phyloP scores from a whole-genome alignment of 768 basidiomycete species.

The Rhodotorula babjevae region DNA sequence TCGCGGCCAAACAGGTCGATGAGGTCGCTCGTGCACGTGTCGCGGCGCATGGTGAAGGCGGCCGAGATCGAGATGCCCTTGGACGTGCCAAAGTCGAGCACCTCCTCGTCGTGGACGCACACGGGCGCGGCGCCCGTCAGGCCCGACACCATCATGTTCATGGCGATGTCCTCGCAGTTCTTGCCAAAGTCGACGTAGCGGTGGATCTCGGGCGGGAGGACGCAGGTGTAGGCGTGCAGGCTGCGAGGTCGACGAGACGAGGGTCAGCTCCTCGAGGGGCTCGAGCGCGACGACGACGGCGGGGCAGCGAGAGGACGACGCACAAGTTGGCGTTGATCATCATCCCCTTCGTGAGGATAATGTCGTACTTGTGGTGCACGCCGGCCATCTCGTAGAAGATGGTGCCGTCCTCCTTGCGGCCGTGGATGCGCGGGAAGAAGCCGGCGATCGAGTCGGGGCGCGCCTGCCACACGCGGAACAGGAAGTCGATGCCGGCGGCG shows the following conservation, averaged over 20 bases:
- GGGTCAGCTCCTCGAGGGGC: neutral
- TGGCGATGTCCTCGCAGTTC: conserved; percentile 4
- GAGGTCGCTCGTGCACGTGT: neutral
- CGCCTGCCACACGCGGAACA: neutral
- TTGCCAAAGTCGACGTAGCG: conserved; percentile 1
- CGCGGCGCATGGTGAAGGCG: neutral
- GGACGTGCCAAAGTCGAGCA: neutral
- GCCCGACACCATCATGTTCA: conserved; percentile 7
- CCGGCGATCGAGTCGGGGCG: neutral
- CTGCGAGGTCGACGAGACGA: neutral
- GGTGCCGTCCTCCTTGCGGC: neutral
- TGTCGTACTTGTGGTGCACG: neutral
- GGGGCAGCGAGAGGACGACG: neutral
- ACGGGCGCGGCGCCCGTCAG: neutral
- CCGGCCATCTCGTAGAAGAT: conserved; percentile 2
- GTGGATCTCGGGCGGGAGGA: neutral
- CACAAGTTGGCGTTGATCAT: conserved; percentile 7
- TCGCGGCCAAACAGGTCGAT: neutral
- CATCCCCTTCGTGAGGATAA: neutral
- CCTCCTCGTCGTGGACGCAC: neutral
- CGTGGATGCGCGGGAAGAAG: neutral
- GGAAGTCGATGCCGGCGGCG: neutral
- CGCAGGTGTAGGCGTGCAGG: conserved; percentile 2
- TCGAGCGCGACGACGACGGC: no score
- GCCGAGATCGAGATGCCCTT: neutral